Evolutionary conservation across 306 rosid genomes (phyloP).

Genomic region (Ormosia semicastrata): DNA sequence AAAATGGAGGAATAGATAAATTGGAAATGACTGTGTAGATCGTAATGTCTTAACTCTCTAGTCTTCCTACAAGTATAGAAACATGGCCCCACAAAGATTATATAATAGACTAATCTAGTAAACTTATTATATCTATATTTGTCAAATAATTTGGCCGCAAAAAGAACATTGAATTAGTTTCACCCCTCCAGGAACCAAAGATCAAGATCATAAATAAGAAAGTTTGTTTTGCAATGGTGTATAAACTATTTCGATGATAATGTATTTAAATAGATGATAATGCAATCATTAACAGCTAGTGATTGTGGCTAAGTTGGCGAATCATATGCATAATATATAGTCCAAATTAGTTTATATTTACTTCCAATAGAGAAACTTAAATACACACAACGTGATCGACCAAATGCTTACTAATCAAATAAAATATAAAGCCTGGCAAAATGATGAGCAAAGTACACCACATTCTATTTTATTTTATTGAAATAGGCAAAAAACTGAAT

Average conservation of each 20-base stretch:
- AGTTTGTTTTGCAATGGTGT: background rate
- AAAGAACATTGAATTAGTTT: background rate
- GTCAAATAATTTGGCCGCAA: background rate
- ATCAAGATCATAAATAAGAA: background rate
- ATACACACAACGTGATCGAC: background rate
- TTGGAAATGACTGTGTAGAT: background rate
- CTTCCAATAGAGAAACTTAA: background rate
- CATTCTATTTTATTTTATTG: background rate
- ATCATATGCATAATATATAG: background rate
- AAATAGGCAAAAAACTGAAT: too few relatives aligned
- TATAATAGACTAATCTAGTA: background rate
- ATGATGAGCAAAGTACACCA: background rate
- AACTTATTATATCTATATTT: background rate
- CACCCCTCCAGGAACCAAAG: background rate
- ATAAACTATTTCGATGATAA: constrained; percentile 26
- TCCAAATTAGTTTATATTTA: background rate
- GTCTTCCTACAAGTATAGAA: background rate
- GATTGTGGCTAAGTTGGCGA: constrained; percentile 19
- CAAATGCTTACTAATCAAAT: too few relatives aligned
- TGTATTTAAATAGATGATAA: constrained; percentile 21
- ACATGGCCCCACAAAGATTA: background rate
- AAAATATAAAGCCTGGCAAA: background rate
- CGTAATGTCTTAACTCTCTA: background rate
- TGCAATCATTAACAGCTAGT: background rate
- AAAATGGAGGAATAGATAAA: background rate